phyloP scores from a whole-genome alignment of 352 stramenopile species.

The Paralagenidium karlingii region DNA sequence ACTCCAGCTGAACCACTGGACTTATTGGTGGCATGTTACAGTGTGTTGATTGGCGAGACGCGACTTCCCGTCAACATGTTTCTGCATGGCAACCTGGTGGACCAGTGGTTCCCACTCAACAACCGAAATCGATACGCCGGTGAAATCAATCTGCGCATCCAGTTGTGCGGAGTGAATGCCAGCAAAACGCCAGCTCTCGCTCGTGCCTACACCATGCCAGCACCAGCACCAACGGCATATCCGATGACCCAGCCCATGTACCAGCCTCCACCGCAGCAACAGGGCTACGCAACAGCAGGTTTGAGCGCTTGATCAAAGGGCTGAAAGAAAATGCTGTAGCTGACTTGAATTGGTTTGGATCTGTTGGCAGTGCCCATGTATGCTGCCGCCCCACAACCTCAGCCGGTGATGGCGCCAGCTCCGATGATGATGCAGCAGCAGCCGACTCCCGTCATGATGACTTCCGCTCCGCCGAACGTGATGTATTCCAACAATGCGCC shows the following conservation, averaged over 20 bases:
- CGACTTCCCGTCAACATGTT: conserved; percentile 68
- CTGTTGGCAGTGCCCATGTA: no score
- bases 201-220: conserved; percentile 1
- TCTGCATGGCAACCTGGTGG: conserved; percentile 36
- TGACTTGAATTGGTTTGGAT: no score
- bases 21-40: conserved; percentile 2
- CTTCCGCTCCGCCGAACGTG: conserved; percentile 7
- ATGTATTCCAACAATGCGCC: conserved; percentile 12
- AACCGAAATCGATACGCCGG: conserved; percentile 38
- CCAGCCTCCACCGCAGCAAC: neutral
- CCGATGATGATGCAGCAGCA: conserved; percentile 4
- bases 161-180: conserved; percentile 23
- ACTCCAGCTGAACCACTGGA: neutral
- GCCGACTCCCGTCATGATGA: conserved; percentile 22
- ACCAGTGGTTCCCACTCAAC: conserved; percentile 77
- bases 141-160: conserved; percentile 74
- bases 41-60: conserved; percentile 58
- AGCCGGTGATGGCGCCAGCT: conserved; percentile 5
- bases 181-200: conserved; percentile 5
- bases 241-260: neutral
- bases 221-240: neutral
- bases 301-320: no score
- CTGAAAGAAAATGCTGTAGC: no score
- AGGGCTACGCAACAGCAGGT: conserved; percentile 5
- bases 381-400: neutral